Percentiles rank a stretch among this genome's conserved stretches.
Conservation (phyloP, 163 green algal genomes). For the Smithsoniella earleae region DNA sequence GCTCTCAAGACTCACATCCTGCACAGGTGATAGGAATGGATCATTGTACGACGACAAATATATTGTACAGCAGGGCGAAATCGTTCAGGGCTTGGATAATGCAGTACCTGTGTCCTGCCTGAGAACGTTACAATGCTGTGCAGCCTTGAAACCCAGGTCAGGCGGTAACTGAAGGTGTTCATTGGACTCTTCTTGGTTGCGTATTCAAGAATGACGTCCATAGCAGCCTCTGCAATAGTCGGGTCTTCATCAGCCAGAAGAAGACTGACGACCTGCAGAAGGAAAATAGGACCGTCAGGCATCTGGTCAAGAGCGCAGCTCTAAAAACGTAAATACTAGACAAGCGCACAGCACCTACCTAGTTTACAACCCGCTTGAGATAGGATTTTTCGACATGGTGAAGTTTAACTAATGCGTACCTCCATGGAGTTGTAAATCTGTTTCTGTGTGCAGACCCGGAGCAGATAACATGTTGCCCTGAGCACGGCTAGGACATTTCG, state of each 20-base stretch:
- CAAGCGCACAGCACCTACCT: too few relatives aligned
- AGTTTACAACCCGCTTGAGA: too few relatives aligned
- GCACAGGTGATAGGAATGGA: too few relatives aligned
- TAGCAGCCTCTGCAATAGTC: constrained; percentile 1
- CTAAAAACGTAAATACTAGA: too few relatives aligned
- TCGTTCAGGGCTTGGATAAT: too few relatives aligned
- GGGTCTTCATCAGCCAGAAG: constrained; percentile 4
- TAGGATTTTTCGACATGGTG: too few relatives aligned
- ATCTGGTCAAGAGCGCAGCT: not conserved
- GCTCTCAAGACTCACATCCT: not conserved
- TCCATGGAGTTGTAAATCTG: constrained; percentile 27
- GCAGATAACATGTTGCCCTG: constrained; percentile 7
- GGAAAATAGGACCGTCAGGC: not conserved
- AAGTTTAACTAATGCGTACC: too few relatives aligned
- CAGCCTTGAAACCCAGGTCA: not conserved
- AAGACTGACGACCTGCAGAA: constrained; percentile 6
- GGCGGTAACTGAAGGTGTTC: not conserved
- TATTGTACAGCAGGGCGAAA: too few relatives aligned
- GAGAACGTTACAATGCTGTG: constrained; percentile 2
- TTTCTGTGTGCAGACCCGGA: constrained; percentile 6
- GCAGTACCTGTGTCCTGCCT: not conserved
- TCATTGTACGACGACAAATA: too few relatives aligned
- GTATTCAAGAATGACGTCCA: constrained; percentile 22
- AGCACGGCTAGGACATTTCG: constrained; percentile 1
- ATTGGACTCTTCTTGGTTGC: constrained; percentile 10